Evolutionary conservation across 2,329 filamentous ascomycete species (phyloP).

Genomic region (Lasiodiplodia hormozganensis): DNA sequence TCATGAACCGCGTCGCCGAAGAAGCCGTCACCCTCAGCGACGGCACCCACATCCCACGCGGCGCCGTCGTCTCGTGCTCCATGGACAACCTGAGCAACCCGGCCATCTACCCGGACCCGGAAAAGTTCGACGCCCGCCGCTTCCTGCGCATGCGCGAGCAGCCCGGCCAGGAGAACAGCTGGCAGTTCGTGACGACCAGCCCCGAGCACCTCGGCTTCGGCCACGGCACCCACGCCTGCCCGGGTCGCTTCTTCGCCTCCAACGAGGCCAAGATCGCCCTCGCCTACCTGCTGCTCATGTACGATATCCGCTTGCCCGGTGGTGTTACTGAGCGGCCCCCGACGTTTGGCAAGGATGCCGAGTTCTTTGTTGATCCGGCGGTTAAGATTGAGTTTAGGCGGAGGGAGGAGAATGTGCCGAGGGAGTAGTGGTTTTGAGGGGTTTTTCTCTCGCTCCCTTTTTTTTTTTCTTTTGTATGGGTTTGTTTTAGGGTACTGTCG

Average conservation of each 20-base stretch:
- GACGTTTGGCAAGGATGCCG: neutral
- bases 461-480: too few relatives aligned
- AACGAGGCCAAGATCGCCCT: conserved; percentile 32
- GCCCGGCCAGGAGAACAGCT: conserved; percentile 23
- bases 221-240: conserved; percentile 31
- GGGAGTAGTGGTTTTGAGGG: too few relatives aligned
- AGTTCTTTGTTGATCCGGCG: neutral
- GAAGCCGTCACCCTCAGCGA: conserved; percentile 38
- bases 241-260: conserved; percentile 31
- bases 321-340: neutral
- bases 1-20: conserved; percentile 37
- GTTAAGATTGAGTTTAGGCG: neutral
- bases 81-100: conserved; percentile 24
- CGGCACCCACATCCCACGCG: conserved; percentile 36
- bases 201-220: conserved; percentile 35
- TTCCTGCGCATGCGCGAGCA: conserved; percentile 31
- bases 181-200: conserved; percentile 30
- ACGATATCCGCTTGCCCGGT: conserved; percentile 17
- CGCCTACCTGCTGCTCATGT: conserved; percentile 31
- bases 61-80: conserved; percentile 29
- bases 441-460: too few relatives aligned
- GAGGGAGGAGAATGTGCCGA: neutral
- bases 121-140: conserved; percentile 31
- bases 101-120: conserved; percentile 27
- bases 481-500: too few relatives aligned